Evolutionary conservation across 108 stramenopile species (phyloP), one percentile per base, ranked within the genome.

Genomic region (Discostella stelligeroides): DNA sequence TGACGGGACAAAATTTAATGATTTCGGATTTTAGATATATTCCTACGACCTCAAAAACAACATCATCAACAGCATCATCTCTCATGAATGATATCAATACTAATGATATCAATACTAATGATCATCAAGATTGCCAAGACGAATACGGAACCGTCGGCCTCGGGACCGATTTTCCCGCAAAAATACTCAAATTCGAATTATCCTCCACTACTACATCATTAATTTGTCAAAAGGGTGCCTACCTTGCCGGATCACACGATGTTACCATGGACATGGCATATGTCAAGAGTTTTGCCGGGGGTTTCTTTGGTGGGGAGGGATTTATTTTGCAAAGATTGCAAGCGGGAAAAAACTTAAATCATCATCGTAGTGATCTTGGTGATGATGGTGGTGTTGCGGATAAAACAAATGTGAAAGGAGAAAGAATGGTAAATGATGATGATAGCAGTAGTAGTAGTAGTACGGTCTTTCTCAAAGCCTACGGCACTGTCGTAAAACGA

Each of bases 261-360:
- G 72, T 95, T 41, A 79, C 86, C 40, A 89, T 97, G 66, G 68
- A 88, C 38, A 95, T 95, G 91, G 94, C 94, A 69, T 95, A 87
- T 65, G 86, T 90, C 12, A 90, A 90, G 43, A 86, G 38, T 8
- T 83, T 95, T 63, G 71, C 86, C 9, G 75, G 84, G 38, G 96
- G 96, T 49, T 94, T 97, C 72, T 97, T 97, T 79, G 96, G 96
- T 12, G 96, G 96, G 0, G 96, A 97, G 66, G 96, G 96, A 17
- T 97, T 97, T 67, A 75, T 97, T 1, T 72, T 97, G 71, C 96
- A 97, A 80, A 81, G 80, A 2, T 75, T 97, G 42, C 91, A 34
- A 34, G 87, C n/a, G 50, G 73, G 25, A 43, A 14, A 2, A 34
- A 3, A n/a, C n/a, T n/a, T n/a, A n/a, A n/a, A n/a, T n/a, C n/a